Evolutionary conservation across 108 stramenopile species (phyloP), one percentile per base, ranked within the genome.

Genomic region (Bacterosira constricta): DNA sequence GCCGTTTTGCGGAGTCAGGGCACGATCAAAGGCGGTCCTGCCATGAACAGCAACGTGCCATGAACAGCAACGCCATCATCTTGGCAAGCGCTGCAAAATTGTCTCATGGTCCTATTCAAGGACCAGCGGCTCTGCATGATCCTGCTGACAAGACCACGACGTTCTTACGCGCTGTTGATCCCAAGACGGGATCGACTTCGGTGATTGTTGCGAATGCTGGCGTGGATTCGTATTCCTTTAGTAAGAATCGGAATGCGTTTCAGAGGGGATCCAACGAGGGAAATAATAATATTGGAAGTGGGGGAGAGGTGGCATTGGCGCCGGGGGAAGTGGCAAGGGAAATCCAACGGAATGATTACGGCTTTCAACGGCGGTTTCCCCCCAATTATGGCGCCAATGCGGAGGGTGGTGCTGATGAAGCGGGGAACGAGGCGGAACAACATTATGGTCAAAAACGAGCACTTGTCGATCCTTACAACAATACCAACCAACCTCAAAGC

Each of bases 221-320:
- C 4, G 61, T 88, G 34, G 91, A 95, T 61, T 66, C 70, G 17
- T 69, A 39, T 17, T 64, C 85, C 15, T 95, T 95, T 63, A 38
- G 79, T 12, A 46, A 83, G 49, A 83, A 95, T 61, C 67, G 90
- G 21, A 82, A 72, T 32, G 69, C 72, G 18, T 95, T 90, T 71
- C 89, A 92, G 57, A 72, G 81, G 23, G 77, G 87, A 63, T n/a
- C n/a, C 7, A 83, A 77, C 9, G 39, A 61, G 34, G 45, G 66
- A 9, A 20, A 61, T 21, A 54, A 61, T 57, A 58, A 52, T 27
- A 26, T 18, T 71, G 4, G 72, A 81, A 10, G 56, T 61, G 8
- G 63, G 82, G 35, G 85, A 73, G 23, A 81, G 78, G 4, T 65
- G 77, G 54, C 88, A 63, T 37, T 64, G 72, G 76, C 75, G 10